Evolutionary conservation across 352 stramenopile genomes (phyloP), one percentile per base, ranked within the genome.

Genomic region (Thalassiosira mediterranea): DNA sequence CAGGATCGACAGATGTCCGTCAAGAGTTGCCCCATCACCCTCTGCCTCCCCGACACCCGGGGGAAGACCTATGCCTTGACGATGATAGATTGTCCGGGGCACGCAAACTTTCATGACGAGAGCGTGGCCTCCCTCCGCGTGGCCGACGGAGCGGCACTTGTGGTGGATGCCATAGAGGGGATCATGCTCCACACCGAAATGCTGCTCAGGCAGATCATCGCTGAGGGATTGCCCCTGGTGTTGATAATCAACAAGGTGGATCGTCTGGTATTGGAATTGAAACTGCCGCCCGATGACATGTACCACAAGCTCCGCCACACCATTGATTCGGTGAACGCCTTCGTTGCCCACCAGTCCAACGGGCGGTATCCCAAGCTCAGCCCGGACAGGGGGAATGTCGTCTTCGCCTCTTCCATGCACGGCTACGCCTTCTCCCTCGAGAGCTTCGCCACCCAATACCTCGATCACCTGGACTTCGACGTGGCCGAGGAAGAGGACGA

Each of bases 161-260:
- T 99, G 3, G 95, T 99, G 1, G 97, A 99, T 88, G 96, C 91
- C 3, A 90, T 99, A 51, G 97, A 99, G 86, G 97, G 97, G 54
- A 95, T 99, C 60, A 98, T 99, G 94, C 94, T 99, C 90, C 96
- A 98, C 86, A 99, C 97, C 1, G 96, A 99, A 81, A 89, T 97
- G 37, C 46, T 98, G 17, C 89, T 99, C 37, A 93, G 95, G 71
- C 95, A 97, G 40, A 94, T 95, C 23, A 83, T 99, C 44, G 73
- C 88, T 13, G 92, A 97, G 32, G 93, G 95, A 26, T 75, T 99
- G 19, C 81, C 93, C 13, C 79, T 99, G 1, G 83, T 94, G 8
- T 86, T 99, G 17, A 90, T 91, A 19, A 91, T 99, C 38, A 99
- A 98, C 83, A 99, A 99, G 83, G 62, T 99, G 40, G 97, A 99